These are phyloP conservation scores for Silene latifolia DNA, from an alignment of 148 eudicot genomes.

Conservation along the genomic window DNA sequence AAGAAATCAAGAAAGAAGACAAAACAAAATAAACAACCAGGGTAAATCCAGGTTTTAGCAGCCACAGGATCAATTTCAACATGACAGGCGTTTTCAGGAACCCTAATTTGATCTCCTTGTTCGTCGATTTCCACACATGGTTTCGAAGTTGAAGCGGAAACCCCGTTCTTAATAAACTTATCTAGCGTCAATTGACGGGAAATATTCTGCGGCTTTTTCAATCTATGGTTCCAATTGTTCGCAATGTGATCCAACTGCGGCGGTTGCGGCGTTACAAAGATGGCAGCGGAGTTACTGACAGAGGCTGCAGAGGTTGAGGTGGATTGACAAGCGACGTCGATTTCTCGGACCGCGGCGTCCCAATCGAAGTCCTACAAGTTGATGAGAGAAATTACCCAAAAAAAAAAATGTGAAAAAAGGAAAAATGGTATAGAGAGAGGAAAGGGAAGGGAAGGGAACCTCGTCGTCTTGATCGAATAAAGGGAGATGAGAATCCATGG, in stretches of 20 bases:
- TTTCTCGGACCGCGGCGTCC: conserved; percentile 80
- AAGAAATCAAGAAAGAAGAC: neutral
- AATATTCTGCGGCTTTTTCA: conserved; percentile 20
- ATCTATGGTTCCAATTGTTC: neutral
- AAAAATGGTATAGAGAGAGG: neutral
- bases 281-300: neutral
- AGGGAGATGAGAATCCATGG: neutral
- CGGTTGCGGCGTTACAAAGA: neutral
- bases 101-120: conserved; percentile 21
- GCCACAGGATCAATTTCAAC: conserved; percentile 64
- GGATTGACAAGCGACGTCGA: conserved; percentile 59
- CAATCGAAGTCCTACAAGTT: conserved; percentile 68
- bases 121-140: conserved; percentile 4
- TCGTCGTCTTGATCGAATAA: conserved; percentile 10
- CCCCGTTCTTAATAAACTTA: conserved; percentile 34
- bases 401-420: neutral
- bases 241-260: neutral
- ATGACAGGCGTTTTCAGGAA: conserved; percentile 26
- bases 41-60: conserved; percentile 88
- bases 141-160: conserved; percentile 21
- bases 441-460: neutral
- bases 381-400: neutral
- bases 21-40: conserved; percentile 40
- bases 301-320: conserved; percentile 5
- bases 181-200: conserved; percentile 61